Base-by-base conservation (phyloP, 2,329 filamentous ascomycete species). In the Ilyonectria mors-panacis region DNA sequence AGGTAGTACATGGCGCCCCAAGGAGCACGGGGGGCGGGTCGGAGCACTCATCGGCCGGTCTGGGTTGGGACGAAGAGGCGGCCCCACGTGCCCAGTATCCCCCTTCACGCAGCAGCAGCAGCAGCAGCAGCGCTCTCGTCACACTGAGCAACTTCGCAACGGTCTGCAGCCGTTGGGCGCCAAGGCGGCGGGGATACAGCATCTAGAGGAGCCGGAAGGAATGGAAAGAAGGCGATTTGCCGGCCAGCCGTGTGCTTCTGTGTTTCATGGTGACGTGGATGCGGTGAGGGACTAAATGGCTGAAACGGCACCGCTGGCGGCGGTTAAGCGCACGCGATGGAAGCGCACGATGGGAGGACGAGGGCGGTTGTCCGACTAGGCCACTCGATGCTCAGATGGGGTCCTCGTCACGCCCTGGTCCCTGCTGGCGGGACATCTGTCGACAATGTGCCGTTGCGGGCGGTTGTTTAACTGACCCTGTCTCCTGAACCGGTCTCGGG, bases 221-320 rank as follows among this genome's bases (percentile, higher is more conserved):
- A 59, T 44, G 54, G 37, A 51, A 67, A 63, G 44, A 53, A 65
- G 63, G 66, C 64, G 58, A 67, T 65, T 69, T 59, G 67, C 65
- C 73, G 66, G 66, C 64, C 67, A 70, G 66, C 51, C 37, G 55
- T 58, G 66, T 69, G 66, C 68, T 71, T 75, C 72, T 58, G 66
- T 69, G 66, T 69, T 71, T 75, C 72, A 75, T 67, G 65, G 69
- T 75, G 72, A 75, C 72, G 73, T 75, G 70, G 65, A 72, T 63
- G 61, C 63, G 59, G 48, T 55, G 59, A 63, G 64, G 53, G 54
- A 66, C 59, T 63, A 56, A 64, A 48, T 64, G 67, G 53, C 56
- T 66, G 67, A 64, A 67, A 67, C 55, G 59, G 65, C 39, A 59
- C 21, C 37, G 59, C 45, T 66, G 62, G 59, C 54, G 37, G 59